Evolutionary conservation across 2,329 filamentous ascomycete species (phyloP).

Genomic region (Xylaria digitata): DNA sequence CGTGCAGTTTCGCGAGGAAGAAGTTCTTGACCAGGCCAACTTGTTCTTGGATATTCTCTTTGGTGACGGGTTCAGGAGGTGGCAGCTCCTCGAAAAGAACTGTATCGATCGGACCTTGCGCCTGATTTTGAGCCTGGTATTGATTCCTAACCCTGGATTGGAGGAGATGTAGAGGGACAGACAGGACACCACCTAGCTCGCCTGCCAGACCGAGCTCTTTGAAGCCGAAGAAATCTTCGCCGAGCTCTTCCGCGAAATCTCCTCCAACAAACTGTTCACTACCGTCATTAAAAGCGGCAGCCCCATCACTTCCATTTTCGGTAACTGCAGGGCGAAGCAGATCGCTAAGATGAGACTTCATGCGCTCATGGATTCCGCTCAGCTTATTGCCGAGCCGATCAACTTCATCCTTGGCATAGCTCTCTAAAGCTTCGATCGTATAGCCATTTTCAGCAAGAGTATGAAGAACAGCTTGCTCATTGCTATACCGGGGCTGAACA

Average conservation of each 20-base stretch:
- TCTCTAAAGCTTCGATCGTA: conserved; percentile 82
- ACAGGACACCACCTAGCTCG: conserved; percentile 89
- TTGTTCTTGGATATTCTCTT: conserved; percentile 79
- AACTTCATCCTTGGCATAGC: conserved; percentile 92
- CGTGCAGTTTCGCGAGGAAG: conserved; percentile 88
- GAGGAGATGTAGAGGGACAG: conserved; percentile 91
- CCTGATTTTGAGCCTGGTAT: conserved; percentile 79
- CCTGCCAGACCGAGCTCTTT: conserved; percentile 91
- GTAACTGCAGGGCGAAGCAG: conserved; percentile 88
- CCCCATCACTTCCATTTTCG: conserved; percentile 81
- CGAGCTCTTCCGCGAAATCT: conserved; percentile 97
- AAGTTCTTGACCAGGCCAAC: conserved; percentile 92
- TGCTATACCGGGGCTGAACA: conserved; percentile 75
- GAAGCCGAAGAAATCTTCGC: conserved; percentile 99
- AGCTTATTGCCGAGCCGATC: conserved; percentile 85
- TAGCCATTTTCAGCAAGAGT: conserved; percentile 85
- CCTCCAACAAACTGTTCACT: conserved; percentile 97
- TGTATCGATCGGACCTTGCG: conserved; percentile 67
- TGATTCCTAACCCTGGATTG: conserved; percentile 90
- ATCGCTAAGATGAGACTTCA: conserved; percentile 93
- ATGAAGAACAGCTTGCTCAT: conserved; percentile 89
- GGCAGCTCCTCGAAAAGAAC: conserved; percentile 75
- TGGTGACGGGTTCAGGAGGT: conserved; percentile 80
- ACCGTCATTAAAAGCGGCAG: conserved; percentile 92
- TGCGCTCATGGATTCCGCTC: conserved; percentile 87